These are phyloP conservation scores for Plasmodium yoelii DNA, from an alignment of 169 alveolate species.

Conservation along the genomic window DNA sequence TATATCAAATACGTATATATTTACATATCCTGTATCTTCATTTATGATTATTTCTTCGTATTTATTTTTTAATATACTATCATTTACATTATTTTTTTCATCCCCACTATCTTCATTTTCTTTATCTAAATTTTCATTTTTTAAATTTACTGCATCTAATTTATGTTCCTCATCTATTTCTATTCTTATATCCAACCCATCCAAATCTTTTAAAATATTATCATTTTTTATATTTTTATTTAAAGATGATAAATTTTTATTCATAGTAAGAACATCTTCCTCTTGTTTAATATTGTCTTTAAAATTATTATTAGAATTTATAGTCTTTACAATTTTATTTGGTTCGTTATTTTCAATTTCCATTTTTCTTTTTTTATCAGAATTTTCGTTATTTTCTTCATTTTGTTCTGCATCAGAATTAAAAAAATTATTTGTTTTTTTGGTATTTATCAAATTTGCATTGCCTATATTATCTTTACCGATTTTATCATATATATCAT, in stretches of 20 bases:
- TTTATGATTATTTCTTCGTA: constrained; percentile 21
- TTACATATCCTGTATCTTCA: constrained; percentile 45
- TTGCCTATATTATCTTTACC: neutral
- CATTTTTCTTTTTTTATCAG: neutral
- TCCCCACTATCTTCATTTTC: neutral
- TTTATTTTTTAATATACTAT: constrained; percentile 24
- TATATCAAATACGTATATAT: constrained; percentile 52
- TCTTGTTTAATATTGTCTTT: neutral
- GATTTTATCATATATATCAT: neutral
- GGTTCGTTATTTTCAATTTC: neutral
- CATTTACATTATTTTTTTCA: neutral
- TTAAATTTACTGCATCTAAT: neutral
- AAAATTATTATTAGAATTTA: neutral
- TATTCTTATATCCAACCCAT: neutral
- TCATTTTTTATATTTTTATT: no score
- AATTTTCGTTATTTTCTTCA: neutral
- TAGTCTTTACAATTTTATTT: neutral
- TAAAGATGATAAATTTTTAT: no score
- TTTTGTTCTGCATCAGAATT: neutral
- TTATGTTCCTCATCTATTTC: neutral
- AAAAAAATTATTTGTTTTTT: no score
- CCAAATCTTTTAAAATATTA: neutral
- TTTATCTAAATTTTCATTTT: neutral
- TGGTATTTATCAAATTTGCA: no score
- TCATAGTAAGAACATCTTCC: no score